Evolutionary conservation across 2,329 filamentous ascomycete genomes (phyloP).

Genomic region (Fusarium pseudocircinatum): DNA sequence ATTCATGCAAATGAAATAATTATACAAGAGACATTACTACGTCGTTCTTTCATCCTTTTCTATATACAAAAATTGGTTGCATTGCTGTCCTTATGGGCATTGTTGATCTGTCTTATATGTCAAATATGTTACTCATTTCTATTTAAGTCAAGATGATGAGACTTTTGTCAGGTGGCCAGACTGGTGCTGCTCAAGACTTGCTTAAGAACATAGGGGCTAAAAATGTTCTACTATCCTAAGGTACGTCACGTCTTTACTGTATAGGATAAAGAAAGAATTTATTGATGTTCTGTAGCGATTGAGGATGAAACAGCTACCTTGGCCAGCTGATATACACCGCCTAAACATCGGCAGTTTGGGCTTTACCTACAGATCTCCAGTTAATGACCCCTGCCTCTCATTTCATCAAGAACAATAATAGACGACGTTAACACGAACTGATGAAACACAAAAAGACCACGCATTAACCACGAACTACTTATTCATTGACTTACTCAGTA

Average conservation of each 20-base stretch:
- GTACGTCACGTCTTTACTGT: too few relatives aligned
- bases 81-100: not conserved
- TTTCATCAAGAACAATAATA: conserved; percentile 30
- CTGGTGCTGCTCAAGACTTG: not conserved
- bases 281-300: not conserved
- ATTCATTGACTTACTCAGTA: not conserved
- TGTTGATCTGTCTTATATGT: not conserved
- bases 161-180: not conserved
- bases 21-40: not conserved
- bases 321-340: not conserved
- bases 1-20: not conserved
- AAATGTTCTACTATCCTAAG: too few relatives aligned
- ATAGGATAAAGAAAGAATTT: not conserved
- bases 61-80: not conserved
- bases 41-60: accelerated
- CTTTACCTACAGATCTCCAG: not conserved
- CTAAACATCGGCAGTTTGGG: conserved; percentile 20
- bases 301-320: not conserved
- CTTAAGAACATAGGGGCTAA: not conserved
- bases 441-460: not conserved
- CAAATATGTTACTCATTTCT: not conserved
- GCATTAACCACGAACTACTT: not conserved
- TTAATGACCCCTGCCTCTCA: conserved; percentile 17
- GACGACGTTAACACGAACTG: not conserved
- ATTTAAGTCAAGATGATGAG: not conserved